These are phyloP conservation scores for Penicillium capsulatum DNA, from an alignment of 2,329 filamentous ascomycete species.

Conservation along the genomic window DNA sequence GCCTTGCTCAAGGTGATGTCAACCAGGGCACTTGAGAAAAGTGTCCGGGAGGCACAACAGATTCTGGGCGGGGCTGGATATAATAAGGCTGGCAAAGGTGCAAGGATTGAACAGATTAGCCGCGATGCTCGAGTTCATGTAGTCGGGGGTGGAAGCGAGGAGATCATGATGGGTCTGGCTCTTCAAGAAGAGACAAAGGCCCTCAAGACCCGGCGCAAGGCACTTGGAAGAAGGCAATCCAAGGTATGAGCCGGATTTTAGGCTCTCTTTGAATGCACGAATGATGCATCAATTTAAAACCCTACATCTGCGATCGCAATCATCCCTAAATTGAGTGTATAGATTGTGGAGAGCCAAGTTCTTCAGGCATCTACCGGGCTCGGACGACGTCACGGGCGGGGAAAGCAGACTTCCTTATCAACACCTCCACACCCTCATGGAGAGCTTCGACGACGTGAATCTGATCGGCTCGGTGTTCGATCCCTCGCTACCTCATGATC, in stretches of 20 bases:
- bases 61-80: slow-evolving; percentile 53
- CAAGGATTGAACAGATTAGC: slow-evolving; percentile 51
- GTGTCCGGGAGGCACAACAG: slow-evolving; percentile 54
- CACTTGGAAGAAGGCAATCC: slow-evolving; percentile 25
- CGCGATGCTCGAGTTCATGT: slow-evolving; percentile 49
- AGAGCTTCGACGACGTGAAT: slow-evolving; percentile 39
- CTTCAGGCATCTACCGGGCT: no score
- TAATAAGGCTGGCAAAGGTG: slow-evolving; percentile 48
- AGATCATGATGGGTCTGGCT: slow-evolving; percentile 17
- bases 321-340: not conserved
- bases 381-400: slow-evolving; percentile 9
- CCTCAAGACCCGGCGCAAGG: slow-evolving; percentile 24
- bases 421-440: slow-evolving; percentile 24
- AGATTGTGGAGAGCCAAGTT: not conserved
- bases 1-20: slow-evolving; percentile 52
- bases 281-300: no score
- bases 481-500: slow-evolving; percentile 14
- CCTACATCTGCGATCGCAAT: no score
- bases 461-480: slow-evolving; percentile 22
- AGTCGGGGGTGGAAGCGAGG: slow-evolving; percentile 37
- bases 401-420: slow-evolving; percentile 8
- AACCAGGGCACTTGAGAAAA: slow-evolving; percentile 52
- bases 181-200: slow-evolving; percentile 32
- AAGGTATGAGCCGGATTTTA: slow-evolving; percentile 17
- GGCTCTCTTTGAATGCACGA: no score